phyloP scores from a whole-genome alignment of 495 filamentous ascomycete genomes.

The Neurospora sp. region DNA sequence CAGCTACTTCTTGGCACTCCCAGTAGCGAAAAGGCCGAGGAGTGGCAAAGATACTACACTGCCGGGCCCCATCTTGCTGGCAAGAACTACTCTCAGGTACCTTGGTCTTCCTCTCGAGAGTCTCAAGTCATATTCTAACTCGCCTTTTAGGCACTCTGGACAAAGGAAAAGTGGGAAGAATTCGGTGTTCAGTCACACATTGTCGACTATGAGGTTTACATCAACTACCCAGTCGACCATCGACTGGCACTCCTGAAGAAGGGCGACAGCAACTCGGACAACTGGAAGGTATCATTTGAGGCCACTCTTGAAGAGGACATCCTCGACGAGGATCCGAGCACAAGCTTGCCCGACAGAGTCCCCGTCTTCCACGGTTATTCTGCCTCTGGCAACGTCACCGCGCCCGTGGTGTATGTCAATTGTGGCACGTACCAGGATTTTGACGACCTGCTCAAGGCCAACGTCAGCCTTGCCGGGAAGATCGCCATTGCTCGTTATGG shows the following conservation, averaged over 20 bases:
- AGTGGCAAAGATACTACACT: conserved; percentile 91
- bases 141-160: conserved; percentile 68
- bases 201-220: conserved; percentile 75
- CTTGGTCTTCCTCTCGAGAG: neutral
- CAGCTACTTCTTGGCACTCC: conserved; percentile 63
- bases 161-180: conserved; percentile 70
- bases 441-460: conserved; percentile 68
- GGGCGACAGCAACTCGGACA: conserved; percentile 7
- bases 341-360: conserved; percentile 57
- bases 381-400: conserved; percentile 83
- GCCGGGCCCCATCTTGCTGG: conserved; percentile 80
- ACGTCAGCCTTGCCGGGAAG: conserved; percentile 69
- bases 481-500: conserved; percentile 86
- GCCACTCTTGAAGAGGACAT: conserved; percentile 78
- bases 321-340: conserved; percentile 75
- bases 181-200: conserved; percentile 69
- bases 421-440: conserved; percentile 81
- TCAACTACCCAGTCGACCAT: conserved; percentile 82
- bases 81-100: conserved; percentile 60
- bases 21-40: conserved; percentile 51
- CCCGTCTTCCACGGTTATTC: conserved; percentile 96
- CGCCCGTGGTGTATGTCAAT: conserved; percentile 68
- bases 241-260: conserved; percentile 65
- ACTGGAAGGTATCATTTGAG: conserved; percentile 62
- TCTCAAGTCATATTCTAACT: neutral